A percentile compares a stretch with the other conserved stretches of the same genome.
phyloP scores from a whole-genome alignment of 306 rosid species.

The Leucaena leucocephala region DNA sequence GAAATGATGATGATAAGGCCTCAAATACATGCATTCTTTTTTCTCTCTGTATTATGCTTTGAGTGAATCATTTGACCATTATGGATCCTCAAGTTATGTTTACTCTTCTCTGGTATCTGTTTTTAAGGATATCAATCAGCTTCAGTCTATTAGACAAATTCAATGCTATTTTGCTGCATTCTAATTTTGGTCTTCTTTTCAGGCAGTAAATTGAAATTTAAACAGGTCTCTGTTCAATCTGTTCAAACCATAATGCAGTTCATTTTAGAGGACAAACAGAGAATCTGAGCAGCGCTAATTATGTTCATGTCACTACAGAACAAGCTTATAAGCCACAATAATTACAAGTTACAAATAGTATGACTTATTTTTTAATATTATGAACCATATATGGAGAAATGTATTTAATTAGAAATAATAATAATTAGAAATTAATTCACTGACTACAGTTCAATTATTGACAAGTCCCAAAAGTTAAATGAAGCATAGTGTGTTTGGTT shows the following conservation, averaged over 20 bases:
- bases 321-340: background rate
- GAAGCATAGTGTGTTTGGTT: background rate
- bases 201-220: background rate
- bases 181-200: background rate
- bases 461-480: background rate
- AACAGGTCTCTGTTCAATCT: background rate
- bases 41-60: slow-evolving; percentile 37
- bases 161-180: background rate
- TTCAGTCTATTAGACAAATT: background rate
- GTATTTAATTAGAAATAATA: background rate
- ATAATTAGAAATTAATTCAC: background rate
- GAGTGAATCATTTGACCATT: slow-evolving; percentile 11
- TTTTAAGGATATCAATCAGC: slow-evolving; percentile 33
- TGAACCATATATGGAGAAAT: background rate
- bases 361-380: background rate
- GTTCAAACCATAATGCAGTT: background rate
- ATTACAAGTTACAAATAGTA: background rate
- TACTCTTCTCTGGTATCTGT: slow-evolving; percentile 30
- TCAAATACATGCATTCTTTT: slow-evolving; percentile 22
- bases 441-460: background rate
- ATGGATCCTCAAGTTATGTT: slow-evolving; percentile 18
- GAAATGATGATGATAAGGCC: slow-evolving; percentile 32
- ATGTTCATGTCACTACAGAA: background rate
- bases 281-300: background rate
- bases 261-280: slow-evolving; percentile 3